Percentiles rank a stretch among this genome's conserved stretches.
phyloP scores from a whole-genome alignment of 2,329 filamentous ascomycete genomes.

The Beauveria caledonica region DNA sequence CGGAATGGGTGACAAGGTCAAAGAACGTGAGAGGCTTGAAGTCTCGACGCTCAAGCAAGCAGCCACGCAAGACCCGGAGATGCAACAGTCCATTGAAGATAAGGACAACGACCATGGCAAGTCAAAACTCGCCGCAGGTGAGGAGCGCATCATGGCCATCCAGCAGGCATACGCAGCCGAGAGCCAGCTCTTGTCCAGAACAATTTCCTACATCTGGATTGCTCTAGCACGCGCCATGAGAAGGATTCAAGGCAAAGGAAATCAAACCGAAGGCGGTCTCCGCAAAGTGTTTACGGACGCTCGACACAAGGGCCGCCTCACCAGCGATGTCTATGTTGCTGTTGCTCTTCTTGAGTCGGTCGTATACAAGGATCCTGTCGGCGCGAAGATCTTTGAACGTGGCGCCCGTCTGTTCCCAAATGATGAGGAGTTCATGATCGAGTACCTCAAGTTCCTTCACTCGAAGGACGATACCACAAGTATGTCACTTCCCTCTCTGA shows the following conservation, averaged over 20 bases:
- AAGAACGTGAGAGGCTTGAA: constrained; percentile 52
- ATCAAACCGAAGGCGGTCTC: constrained; percentile 61
- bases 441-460: constrained; percentile 92
- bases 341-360: constrained; percentile 90
- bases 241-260: constrained; percentile 79
- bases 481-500: constrained; percentile 39
- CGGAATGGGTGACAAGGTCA: constrained; percentile 66
- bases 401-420: constrained; percentile 90
- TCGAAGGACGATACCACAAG: constrained; percentile 88
- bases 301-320: constrained; percentile 75
- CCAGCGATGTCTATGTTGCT: constrained; percentile 90
- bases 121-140: constrained; percentile 47
- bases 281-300: constrained; percentile 86
- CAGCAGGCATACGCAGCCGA: constrained; percentile 64
- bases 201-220: constrained; percentile 91
- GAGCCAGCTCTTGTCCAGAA: constrained; percentile 67
- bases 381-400: constrained; percentile 91
- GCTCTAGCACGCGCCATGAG: constrained; percentile 90
- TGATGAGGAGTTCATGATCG: constrained; percentile 85
- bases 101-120: constrained; percentile 43
- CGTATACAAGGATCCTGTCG: constrained; percentile 89
- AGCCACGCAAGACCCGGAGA: constrained; percentile 28
- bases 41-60: constrained; percentile 49
- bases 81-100: constrained; percentile 31
- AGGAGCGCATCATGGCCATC: constrained; percentile 55